Evolutionary conservation across 441 rosid genomes (phyloP).

Genomic region (Erodium trifolium): DNA sequence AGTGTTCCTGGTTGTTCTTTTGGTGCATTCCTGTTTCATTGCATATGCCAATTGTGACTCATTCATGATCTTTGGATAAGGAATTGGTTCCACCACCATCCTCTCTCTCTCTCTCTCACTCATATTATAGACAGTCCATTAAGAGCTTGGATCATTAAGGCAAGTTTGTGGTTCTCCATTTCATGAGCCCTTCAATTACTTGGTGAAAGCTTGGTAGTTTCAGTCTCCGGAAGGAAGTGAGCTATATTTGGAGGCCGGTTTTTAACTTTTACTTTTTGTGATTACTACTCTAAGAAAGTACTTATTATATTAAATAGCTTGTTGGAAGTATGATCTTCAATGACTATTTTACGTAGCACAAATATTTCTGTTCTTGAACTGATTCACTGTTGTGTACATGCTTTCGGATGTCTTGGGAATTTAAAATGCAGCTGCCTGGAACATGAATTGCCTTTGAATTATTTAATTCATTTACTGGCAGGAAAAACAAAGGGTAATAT

Average conservation of each 20-base stretch:
- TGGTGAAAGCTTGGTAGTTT: neutral
- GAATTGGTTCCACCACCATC: too few species aligned
- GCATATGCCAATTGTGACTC: neutral
- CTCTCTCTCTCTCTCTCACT: too few species aligned
- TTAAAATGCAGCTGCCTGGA: neutral
- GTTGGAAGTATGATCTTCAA: constrained; percentile 4
- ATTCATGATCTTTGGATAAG: neutral
- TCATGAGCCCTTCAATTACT: neutral
- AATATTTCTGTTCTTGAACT: too few species aligned
- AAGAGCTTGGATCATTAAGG: neutral
- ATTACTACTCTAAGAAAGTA: neutral
- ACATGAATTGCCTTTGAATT: constrained; percentile 10
- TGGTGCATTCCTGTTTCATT: neutral
- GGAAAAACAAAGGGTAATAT: constrained; percentile 87
- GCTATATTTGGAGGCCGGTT: neutral
- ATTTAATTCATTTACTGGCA: constrained; percentile 29
- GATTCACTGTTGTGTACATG: constrained; percentile 7
- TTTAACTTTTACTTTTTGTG: neutral
- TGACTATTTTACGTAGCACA: too few species aligned
- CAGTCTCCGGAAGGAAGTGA: neutral
- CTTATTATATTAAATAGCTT: constrained; percentile 4
- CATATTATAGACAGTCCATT: neutral
- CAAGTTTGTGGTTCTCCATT: neutral
- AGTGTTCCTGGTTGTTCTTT: neutral
- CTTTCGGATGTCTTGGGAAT: constrained; percentile 6